Conservation (phyloP, 2,329 filamentous ascomycete species). For the Metarhizium sp. region DNA sequence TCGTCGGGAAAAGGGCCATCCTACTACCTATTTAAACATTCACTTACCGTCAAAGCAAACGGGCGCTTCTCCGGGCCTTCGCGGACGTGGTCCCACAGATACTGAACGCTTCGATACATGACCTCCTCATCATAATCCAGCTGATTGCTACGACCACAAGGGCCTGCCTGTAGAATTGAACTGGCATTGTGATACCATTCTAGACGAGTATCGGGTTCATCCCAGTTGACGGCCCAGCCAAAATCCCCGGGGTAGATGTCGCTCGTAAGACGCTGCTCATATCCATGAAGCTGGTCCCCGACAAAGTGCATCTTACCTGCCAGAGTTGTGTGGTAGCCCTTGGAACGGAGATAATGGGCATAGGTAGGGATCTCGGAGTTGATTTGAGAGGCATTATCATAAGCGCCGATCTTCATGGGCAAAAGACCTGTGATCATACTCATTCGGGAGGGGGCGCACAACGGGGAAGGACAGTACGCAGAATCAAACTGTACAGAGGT, state of each 20-base stretch:
- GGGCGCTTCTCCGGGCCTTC: conserved; percentile 63
- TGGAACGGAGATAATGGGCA: conserved; percentile 77
- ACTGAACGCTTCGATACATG: conserved; percentile 84
- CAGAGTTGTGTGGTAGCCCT: conserved; percentile 82
- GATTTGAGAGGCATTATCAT: conserved; percentile 83
- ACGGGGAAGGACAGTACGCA: conserved; percentile 86
- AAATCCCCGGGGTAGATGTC: conserved; percentile 95
- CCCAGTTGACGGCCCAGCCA: conserved; percentile 94
- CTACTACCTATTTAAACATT: neutral
- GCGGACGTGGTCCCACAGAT: conserved; percentile 84
- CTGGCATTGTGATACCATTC: conserved; percentile 98
- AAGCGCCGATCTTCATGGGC: conserved; percentile 84
- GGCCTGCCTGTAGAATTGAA: conserved; percentile 82
- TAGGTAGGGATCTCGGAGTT: conserved; percentile 81
- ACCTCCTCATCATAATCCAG: conserved; percentile 95
- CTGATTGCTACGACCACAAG: conserved; percentile 86
- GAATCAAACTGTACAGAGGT: conserved; percentile 85
- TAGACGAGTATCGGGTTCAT: conserved; percentile 72
- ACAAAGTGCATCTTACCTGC: conserved; percentile 98
- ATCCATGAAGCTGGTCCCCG: conserved; percentile 88
- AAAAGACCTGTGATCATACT: conserved; percentile 89
- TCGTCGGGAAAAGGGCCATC: neutral
- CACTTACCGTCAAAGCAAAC: conserved; percentile 65
- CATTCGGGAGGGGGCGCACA: conserved; percentile 88
- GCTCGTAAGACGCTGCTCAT: conserved; percentile 84